Conservation (phyloP, 257 asterid genomes). For the Solanum pimpinellifolium region DNA sequence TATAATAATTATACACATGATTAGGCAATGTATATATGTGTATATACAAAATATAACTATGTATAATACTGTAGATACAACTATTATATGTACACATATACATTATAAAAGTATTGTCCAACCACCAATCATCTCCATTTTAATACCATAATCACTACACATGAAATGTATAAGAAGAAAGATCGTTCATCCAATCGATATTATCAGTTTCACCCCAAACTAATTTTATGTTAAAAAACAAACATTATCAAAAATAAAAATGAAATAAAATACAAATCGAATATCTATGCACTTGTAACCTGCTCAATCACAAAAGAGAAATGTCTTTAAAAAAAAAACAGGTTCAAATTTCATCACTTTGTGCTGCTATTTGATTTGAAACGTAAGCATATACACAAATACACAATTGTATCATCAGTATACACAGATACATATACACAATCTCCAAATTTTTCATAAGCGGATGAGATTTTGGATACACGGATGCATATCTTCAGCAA, state of each 20-base stretch:
- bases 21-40: no score
- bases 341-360: not conserved
- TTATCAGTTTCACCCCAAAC: not conserved
- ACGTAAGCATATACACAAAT: not conserved
- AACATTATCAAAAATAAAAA: not conserved
- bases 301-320: not conserved
- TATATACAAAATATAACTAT: no score
- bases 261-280: not conserved
- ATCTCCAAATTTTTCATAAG: not conserved
- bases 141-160: not conserved
- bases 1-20: no score
- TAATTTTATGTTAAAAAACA: no score
- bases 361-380: not conserved
- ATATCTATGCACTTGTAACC: not conserved
- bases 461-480: not conserved
- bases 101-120: not conserved
- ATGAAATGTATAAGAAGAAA: not conserved
- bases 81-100: not conserved
- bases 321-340: not conserved
- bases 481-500: no score
- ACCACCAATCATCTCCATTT: not conserved
- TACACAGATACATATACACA: not conserved
- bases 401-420: not conserved
- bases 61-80: no score
- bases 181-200: not conserved